phyloP scores from a whole-genome alignment of 2,329 filamentous ascomycete genomes.

The Ceratocystis colombiana region DNA sequence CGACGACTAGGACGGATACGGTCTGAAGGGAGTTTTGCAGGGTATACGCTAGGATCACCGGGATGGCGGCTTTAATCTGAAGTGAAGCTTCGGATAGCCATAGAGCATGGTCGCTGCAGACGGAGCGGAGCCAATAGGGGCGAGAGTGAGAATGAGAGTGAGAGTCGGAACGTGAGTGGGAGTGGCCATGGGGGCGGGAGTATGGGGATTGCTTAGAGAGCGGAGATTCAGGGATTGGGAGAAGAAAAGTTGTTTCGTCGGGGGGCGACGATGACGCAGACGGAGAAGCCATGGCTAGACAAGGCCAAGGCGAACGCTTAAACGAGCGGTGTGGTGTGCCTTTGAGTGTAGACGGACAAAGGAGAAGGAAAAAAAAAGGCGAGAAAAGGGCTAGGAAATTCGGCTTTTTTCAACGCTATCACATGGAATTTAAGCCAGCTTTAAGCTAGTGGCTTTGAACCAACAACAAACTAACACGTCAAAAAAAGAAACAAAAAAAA shows the following conservation, averaged over 20 bases:
- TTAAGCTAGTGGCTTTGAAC: too few species aligned
- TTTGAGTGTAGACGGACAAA: neutral
- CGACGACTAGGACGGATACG: slow-evolving; percentile 68
- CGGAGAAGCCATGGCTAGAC: neutral
- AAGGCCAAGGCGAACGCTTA: too few species aligned
- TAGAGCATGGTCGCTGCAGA: slow-evolving; percentile 1
- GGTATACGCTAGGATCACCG: slow-evolving; percentile 74
- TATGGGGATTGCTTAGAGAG: neutral
- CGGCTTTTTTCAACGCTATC: neutral
- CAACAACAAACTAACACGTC: too few species aligned
- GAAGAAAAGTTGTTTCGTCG: slow-evolving; percentile 19
- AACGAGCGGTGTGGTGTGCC: neutral
- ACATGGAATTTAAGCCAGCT: too few species aligned
- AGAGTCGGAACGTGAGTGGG: neutral
- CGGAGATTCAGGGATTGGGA: neutral
- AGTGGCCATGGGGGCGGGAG: neutral
- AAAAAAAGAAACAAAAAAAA: too few species aligned
- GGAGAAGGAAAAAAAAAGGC: neutral
- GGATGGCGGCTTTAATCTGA: slow-evolving; percentile 58
- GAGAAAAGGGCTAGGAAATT: neutral
- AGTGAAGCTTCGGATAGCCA: slow-evolving; percentile 54
- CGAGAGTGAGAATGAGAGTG: neutral
- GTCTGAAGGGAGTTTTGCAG: slow-evolving; percentile 81
- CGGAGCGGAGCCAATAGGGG: neutral
- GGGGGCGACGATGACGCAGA: neutral